Percentiles rank a stretch among this genome's conserved stretches.
Conservation (phyloP, 2,329 filamentous ascomycete genomes). For the Aureobasidium melanogenum region DNA sequence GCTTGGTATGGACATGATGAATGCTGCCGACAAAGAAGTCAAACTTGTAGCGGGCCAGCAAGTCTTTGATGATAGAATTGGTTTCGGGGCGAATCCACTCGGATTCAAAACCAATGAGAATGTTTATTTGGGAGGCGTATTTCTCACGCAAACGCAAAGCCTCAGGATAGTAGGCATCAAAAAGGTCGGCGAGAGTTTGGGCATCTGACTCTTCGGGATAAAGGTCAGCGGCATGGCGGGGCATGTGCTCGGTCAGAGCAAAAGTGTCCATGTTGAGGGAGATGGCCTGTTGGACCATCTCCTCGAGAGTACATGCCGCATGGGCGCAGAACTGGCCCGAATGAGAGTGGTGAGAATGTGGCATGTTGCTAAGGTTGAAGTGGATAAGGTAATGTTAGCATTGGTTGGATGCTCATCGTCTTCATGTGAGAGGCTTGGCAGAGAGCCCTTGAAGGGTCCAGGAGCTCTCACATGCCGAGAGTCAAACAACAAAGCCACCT, state of each 20-base stretch:
- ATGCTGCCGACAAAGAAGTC: slow-evolving; percentile 92
- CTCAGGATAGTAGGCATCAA: slow-evolving; percentile 66
- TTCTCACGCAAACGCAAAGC: slow-evolving; percentile 61
- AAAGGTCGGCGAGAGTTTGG: slow-evolving; percentile 42
- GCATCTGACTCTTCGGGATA: slow-evolving; percentile 74
- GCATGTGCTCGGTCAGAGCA: slow-evolving; percentile 92
- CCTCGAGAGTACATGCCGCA: slow-evolving; percentile 75
- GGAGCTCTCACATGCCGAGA: neutral
- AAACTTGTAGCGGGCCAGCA: slow-evolving; percentile 54
- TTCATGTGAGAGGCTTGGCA: slow-evolving; percentile 9
- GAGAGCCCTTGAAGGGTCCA: neutral
- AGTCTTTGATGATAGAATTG: slow-evolving; percentile 49
- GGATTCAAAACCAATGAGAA: slow-evolving; percentile 84
- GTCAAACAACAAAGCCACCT: neutral
- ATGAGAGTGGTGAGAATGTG: slow-evolving; percentile 95
- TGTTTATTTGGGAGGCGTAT: slow-evolving; percentile 62
- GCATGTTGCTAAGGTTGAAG: slow-evolving; percentile 54
- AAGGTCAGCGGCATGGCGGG: slow-evolving; percentile 66
- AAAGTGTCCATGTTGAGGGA: slow-evolving; percentile 70
- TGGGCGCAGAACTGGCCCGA: slow-evolving; percentile 97
- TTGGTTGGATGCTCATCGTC: neutral
- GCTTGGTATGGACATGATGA: slow-evolving; percentile 77
- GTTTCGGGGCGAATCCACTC: slow-evolving; percentile 77
- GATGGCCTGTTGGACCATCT: slow-evolving; percentile 73
- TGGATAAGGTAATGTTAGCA: no score